Evolutionary conservation across 2,329 filamentous ascomycete genomes (phyloP).

Genomic region (Claviceps maximensis): DNA sequence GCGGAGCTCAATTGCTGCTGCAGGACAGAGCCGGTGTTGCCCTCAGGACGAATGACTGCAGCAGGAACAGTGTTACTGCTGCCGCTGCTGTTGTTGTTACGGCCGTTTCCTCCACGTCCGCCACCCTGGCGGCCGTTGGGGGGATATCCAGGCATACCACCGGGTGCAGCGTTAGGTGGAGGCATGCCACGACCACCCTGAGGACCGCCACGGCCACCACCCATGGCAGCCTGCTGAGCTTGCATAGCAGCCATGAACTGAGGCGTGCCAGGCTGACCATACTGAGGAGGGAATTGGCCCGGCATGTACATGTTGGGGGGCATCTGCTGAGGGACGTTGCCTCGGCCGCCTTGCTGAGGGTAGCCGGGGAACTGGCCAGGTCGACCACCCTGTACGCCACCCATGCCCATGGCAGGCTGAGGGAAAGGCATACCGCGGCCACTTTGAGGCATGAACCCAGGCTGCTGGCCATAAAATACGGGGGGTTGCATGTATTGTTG

Average conservation of each 20-base stretch:
- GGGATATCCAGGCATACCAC: slow-evolving; percentile 42
- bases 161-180: slow-evolving; percentile 44
- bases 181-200: slow-evolving; percentile 62
- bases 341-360: slow-evolving; percentile 77
- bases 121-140: slow-evolving; percentile 41
- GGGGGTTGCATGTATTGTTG: slow-evolving; percentile 78
- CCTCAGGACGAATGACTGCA: slow-evolving; percentile 34
- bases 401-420: slow-evolving; percentile 50
- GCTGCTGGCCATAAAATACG: slow-evolving; percentile 84
- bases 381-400: slow-evolving; percentile 65
- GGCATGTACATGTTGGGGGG: slow-evolving; percentile 79
- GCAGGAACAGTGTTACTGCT: slow-evolving; percentile 23
- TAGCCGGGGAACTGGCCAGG: slow-evolving; percentile 79
- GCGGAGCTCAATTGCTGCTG: slow-evolving; percentile 44
- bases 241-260: slow-evolving; percentile 74
- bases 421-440: slow-evolving; percentile 56
- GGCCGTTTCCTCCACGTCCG: slow-evolving; percentile 28
- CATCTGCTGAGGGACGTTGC: slow-evolving; percentile 74
- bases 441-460: slow-evolving; percentile 51
- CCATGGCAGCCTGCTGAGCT: slow-evolving; percentile 48
- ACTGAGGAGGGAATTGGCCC: slow-evolving; percentile 67
- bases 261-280: slow-evolving; percentile 66
- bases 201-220: slow-evolving; percentile 49
- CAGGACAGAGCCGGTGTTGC: slow-evolving; percentile 26
- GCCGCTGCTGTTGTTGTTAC: slow-evolving; percentile 11